Conservation (phyloP, 306 rosid genomes). For the Cyclanthera cordifolia region DNA sequence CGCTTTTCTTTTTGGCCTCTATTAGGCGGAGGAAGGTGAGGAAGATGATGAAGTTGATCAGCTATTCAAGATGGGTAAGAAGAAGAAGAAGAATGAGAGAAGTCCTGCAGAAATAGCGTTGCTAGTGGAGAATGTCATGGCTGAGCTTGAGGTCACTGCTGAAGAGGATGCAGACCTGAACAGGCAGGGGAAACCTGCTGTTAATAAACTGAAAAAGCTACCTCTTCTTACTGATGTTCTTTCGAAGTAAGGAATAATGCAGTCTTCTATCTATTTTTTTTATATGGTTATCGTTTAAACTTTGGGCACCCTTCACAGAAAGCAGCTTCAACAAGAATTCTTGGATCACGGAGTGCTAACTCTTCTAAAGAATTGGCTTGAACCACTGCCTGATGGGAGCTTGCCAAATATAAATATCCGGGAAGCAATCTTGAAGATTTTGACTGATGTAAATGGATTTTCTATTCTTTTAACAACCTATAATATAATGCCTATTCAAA, state of each 20-base stretch:
- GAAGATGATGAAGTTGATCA: conserved; percentile 65
- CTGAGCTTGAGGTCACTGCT: conserved; percentile 91
- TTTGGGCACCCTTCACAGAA: conserved; percentile 31
- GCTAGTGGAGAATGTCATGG: conserved; percentile 91
- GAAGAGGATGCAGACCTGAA: conserved; percentile 92
- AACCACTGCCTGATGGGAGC: conserved; percentile 96
- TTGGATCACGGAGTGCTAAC: conserved; percentile 84
- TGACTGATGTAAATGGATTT: conserved; percentile 56
- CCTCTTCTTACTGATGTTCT: conserved; percentile 80
- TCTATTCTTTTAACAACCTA: conserved; percentile 2
- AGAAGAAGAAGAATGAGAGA: conserved; percentile 68
- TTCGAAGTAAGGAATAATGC: conserved; percentile 52
- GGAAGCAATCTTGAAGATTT: conserved; percentile 66
- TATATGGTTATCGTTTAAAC: neutral
- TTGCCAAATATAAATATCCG: conserved; percentile 81
- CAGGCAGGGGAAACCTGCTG: conserved; percentile 73
- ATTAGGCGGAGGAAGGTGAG: conserved; percentile 87
- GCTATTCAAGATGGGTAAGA: conserved; percentile 75
- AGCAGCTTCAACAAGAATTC: conserved; percentile 84
- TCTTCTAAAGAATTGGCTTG: conserved; percentile 83
- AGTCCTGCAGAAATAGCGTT: conserved; percentile 89
- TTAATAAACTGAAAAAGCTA: conserved; percentile 78
- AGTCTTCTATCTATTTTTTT: neutral
- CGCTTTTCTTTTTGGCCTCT: conserved; percentile 12
- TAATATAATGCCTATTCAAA: conserved; percentile 3